These are phyloP conservation scores for Trichoderma sp. DNA, from an alignment of 2,329 filamentous ascomycete genomes.

Conservation along the genomic window DNA sequence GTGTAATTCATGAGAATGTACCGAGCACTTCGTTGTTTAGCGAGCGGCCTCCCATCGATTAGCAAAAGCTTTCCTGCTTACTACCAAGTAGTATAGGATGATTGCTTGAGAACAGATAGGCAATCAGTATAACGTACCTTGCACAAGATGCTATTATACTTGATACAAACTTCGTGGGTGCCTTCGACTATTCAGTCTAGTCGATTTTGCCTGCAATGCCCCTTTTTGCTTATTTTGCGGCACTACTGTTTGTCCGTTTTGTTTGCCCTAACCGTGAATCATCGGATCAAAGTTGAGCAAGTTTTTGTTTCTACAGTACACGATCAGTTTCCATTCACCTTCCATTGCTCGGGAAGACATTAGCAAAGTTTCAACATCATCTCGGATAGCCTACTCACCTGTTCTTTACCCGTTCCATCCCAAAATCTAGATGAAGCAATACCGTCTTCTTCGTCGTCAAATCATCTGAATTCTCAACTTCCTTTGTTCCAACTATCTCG, in stretches of 20 bases:
- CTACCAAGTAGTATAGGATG: not conserved
- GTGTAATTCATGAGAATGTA: not conserved
- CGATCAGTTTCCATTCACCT: not conserved
- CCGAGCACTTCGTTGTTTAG: not conserved
- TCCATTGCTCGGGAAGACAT: not conserved
- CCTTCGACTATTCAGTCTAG: not conserved
- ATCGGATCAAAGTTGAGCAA: not conserved
- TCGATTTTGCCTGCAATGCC: not conserved
- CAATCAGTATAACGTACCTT: not conserved
- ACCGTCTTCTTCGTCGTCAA: not conserved
- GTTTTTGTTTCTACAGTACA: not conserved
- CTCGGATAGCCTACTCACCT: not conserved
- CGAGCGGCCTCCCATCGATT: not conserved
- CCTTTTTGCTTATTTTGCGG: not conserved
- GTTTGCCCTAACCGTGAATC: not conserved
- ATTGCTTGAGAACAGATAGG: not conserved
- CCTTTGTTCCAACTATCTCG: not conserved
- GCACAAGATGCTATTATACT: not conserved
- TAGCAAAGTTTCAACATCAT: not conserved
- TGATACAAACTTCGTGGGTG: not conserved
- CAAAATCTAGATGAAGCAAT: not conserved
- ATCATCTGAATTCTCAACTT: not conserved
- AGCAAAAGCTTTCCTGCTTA: not conserved
- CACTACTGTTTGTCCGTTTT: not conserved
- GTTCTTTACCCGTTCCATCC: not conserved